phyloP scores from a whole-genome alignment of 148 eudicot genomes.

The Talinum fruticosum region DNA sequence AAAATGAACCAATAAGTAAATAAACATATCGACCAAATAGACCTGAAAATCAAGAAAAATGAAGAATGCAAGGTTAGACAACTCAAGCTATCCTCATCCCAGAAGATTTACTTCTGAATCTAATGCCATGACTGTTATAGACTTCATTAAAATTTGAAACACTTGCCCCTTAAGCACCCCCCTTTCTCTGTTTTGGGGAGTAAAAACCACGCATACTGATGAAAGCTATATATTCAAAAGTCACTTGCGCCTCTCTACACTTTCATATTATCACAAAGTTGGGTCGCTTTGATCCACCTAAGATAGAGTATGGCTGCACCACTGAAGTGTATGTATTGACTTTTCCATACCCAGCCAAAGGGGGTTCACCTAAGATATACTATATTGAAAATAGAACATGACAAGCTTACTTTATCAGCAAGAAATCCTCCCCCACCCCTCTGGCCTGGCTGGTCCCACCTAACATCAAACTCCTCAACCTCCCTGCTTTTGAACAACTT shows the following conservation, averaged over 20 bases:
- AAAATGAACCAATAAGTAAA: not conserved
- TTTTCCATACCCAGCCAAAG: too few relatives aligned
- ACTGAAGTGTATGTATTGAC: too few relatives aligned
- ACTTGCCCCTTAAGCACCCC: not conserved
- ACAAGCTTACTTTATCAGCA: too few relatives aligned
- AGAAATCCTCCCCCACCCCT: too few relatives aligned
- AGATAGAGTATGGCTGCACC: not conserved
- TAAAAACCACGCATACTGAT: not conserved
- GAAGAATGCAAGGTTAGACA: not conserved
- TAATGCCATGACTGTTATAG: not conserved
- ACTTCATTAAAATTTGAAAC: not conserved
- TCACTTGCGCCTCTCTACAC: not conserved
- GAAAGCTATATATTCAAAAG: not conserved
- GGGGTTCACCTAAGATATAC: too few relatives aligned
- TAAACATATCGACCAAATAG: not conserved
- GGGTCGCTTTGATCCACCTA: not conserved
- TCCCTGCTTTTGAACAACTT: not conserved
- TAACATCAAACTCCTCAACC: not conserved
- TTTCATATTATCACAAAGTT: not conserved
- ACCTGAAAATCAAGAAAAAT: not conserved
- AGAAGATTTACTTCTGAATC: slow-evolving; percentile 3
- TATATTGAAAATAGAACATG: too few relatives aligned
- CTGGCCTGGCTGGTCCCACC: not conserved
- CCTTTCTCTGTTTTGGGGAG: too few relatives aligned
- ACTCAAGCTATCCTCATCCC: not conserved